Base-by-base conservation (phyloP, 2,329 filamentous ascomycete genomes). In the Fusarium paranaense region DNA sequence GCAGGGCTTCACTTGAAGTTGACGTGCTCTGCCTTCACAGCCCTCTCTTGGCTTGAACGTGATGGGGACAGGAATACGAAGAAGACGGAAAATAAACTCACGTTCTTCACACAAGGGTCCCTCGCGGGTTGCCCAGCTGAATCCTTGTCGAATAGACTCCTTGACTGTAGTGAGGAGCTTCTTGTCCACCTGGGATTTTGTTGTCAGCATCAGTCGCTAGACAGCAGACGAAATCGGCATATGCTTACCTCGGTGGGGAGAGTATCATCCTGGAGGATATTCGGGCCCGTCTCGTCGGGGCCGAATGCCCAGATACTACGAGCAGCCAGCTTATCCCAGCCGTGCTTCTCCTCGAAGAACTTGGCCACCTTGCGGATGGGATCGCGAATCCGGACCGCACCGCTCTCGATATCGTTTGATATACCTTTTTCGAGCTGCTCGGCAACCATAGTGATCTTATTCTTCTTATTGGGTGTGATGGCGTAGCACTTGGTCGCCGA, bases 221-320 rank as follows among this genome's bases (percentile, higher is more conserved):
- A 65, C 22, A 65, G 37, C 14, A 3, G 30, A 56, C n/a, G 25
- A 69, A 62, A 54, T 47, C 14, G 59, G 62, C 56, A 32, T n/a
- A 59, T 58, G 62, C 89, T 82, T 83, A 91, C 90, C 83, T 98
- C 95, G 27, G 94, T 94, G 5, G 96, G 95, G 20, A 99, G 87
- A 20, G 97, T 99, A 83, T 99, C 97, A 82, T 99, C 97, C 83
- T 98, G 95, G 59, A 99, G 86, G 74, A 99, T 97, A 83, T 99
- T 99, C 7, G 97, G 95, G 1, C 95, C 94, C 86, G 92, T 93
- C 75, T 99, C 97, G 67, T 98, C 96, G 5, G 97, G 97, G 4
- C 97, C 97, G 84, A 99, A 99, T 2, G 97, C 97, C 97, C 97
- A 99, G 80, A 99, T 98, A 81, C 95, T 98, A 79, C 97, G 90